These are phyloP conservation scores for Rachicladosporium sp. DNA, from an alignment of 2,329 filamentous ascomycete species.

Conservation along the genomic window DNA sequence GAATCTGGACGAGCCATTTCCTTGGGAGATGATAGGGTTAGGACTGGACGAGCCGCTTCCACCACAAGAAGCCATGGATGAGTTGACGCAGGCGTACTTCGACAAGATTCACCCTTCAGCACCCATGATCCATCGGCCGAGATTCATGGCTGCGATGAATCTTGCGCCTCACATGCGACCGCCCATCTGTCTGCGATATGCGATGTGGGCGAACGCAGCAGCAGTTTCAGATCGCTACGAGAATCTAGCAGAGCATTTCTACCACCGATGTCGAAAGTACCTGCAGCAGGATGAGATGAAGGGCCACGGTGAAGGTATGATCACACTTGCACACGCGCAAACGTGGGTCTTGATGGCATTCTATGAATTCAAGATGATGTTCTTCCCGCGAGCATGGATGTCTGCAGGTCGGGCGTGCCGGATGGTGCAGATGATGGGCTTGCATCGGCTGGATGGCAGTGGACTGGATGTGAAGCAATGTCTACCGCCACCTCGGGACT, in stretches of 20 bases:
- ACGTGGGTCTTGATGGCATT: conserved; percentile 65
- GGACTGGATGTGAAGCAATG: conserved; percentile 90
- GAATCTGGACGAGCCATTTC: conserved; percentile 35
- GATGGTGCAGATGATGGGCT: conserved; percentile 79
- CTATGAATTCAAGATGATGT: conserved; percentile 97
- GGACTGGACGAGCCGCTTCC: conserved; percentile 75
- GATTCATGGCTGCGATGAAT: conserved; percentile 81
- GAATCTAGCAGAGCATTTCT: conserved; percentile 75
- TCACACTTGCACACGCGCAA: conserved; percentile 77
- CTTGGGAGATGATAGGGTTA: conserved; percentile 76
- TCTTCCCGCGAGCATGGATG: conserved; percentile 90
- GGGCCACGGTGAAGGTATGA: conserved; percentile 78
- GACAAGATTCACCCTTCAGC: conserved; percentile 75
- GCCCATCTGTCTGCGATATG: conserved; percentile 78
- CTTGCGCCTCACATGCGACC: conserved; percentile 76
- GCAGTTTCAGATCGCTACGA: conserved; percentile 71
- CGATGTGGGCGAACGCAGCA: conserved; percentile 92
- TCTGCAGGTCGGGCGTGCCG: conserved; percentile 74
- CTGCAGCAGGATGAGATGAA: conserved; percentile 81
- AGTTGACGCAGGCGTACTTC: conserved; percentile 80
- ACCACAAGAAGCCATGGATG: conserved; percentile 67
- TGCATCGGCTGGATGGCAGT: conserved; percentile 72
- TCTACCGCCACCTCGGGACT: conserved; percentile 72
- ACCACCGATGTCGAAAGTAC: conserved; percentile 79
- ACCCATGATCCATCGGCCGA: conserved; percentile 79